Evolutionary conservation across 257 asterid genomes (phyloP), one percentile per base, ranked within the genome.

Genomic region (Solanum piurae): DNA sequence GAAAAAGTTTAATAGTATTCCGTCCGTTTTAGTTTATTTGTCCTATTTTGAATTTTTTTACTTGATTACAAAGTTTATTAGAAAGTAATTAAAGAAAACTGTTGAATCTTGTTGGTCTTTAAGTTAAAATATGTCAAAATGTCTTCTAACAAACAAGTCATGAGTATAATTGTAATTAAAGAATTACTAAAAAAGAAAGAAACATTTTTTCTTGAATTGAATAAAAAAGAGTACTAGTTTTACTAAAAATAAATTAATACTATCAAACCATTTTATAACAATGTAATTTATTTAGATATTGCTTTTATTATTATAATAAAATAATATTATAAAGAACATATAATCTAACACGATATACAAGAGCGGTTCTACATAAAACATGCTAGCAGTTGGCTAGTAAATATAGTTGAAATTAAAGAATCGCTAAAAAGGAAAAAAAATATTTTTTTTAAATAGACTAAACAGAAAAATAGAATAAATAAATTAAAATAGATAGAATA

Each of bases 371-470:
- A 52, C 62, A 20, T 52, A 52, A 52, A 52, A 52, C 23, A 52
- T 52, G 9, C n/a, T 52, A 18, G 23, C 21, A 52, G n/a, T 52
- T 52, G 4, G 4, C n/a, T 6, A 52, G 62, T 18, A 18, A 7
- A 55, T 18, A 18, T 18, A 55, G 4, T 6, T 55, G 64, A 18
- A 55, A 55, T 6, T 55, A 6, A 18, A 55, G 4, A 18, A 18
- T 18, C 1, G 1, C 4, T 1, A 6, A 6, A 52, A 52, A 18
- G 21, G 3, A 0, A 2, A 6, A 2, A 14, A 49, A 2, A 2
- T 10, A 5, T 2, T 52, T 2, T 44, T 44, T 44, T 44, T 11
- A 52, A 52, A 52, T 52, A 52, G 3, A 52, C 23, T 5, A 52
- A 5, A 18, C 52, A 44, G 21, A 52, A 18, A 52, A 18, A 6